Conservation (phyloP, 768 basidiomycete species). For the Lenzites betulinus region DNA sequence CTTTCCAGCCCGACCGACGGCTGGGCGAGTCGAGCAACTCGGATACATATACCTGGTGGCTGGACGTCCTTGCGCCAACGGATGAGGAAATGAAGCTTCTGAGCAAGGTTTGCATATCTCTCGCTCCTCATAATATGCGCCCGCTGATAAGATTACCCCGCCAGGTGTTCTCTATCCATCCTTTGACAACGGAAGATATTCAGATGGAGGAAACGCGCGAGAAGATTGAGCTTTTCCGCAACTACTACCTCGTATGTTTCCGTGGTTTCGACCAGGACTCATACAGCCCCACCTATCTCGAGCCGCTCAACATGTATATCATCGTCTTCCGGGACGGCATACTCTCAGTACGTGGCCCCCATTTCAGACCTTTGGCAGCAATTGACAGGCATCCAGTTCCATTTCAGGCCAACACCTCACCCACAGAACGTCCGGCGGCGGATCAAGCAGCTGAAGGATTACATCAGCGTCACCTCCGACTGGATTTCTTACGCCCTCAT, state of each 20-base stretch:
- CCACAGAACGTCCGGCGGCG: slow-evolving; percentile 97
- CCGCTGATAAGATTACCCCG: not conserved
- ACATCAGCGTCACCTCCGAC: slow-evolving; percentile 97
- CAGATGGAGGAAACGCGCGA: slow-evolving; percentile 99
- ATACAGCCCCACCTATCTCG: slow-evolving; percentile 95
- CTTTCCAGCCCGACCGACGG: slow-evolving; percentile 18
- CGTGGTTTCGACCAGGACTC: slow-evolving; percentile 98
- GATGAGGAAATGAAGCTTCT: slow-evolving; percentile 99
- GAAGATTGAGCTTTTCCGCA: slow-evolving; percentile 98
- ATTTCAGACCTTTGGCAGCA: slow-evolving; percentile 17
- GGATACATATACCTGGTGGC: slow-evolving; percentile 93
- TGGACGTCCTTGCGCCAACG: slow-evolving; percentile 90
- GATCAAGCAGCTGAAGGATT: slow-evolving; percentile 99
- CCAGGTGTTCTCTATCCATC: slow-evolving; percentile 96
- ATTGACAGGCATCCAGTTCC: slow-evolving; percentile 62
- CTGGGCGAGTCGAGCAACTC: slow-evolving; percentile 37
- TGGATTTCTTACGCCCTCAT: slow-evolving; percentile 99
- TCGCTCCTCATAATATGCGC: not conserved
- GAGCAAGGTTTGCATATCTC: slow-evolving; percentile 64
- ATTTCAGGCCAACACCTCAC: slow-evolving; percentile 96
- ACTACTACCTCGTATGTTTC: slow-evolving; percentile 99
- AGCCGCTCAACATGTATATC: slow-evolving; percentile 99
- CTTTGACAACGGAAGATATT: slow-evolving; percentile 98
- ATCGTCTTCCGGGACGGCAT: slow-evolving; percentile 98
- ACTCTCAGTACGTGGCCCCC: slow-evolving; percentile 68